Base-by-base conservation (phyloP, 768 basidiomycete genomes). In the Lyophyllum decastes region DNA sequence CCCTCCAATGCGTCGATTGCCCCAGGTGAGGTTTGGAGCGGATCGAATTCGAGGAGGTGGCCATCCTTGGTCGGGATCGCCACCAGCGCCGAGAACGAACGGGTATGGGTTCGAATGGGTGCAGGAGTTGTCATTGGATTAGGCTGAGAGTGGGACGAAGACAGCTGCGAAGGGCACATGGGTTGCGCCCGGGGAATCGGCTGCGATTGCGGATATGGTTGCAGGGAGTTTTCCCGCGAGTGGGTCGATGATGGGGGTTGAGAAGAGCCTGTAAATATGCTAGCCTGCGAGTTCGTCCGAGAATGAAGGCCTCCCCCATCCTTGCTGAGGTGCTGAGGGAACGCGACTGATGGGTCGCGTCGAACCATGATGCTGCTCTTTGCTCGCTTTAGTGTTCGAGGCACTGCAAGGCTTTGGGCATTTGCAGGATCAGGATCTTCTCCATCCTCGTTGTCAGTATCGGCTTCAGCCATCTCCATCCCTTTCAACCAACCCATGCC, bases 51-150 rank as follows among this genome's bases (percentile, higher is more conserved):
- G 24, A 96, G 78, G n/a, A 89, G 70, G 63, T 89, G 85, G 0
- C 94, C 94, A 62, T 94, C 91, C 40, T 80, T 84, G 0, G 87
- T 92, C 4, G 90, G 86, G n/a, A 94, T 87, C 1, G 88, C 84
- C 12, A 92, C 85, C 30, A 90, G 72, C 2, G 87, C 88, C 4
- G 83, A 81, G 58, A 80, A 72, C 34, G 78, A 70, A 56, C 73
- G 68, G 24, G 73, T 63, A 63, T 71, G 72, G 59, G 66, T 61
- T 38, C 61, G 63, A 12, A 64, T 44, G 49, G 70, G 81, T 58
- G 64, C 76, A 16, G 74, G 79, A 48, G 75, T 75, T 49, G 72
- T 61, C 25, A 70, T 63, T 54, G 61, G 61, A 59, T 60, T 64
- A 8, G 66, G 59, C 47, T 72, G 69, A 34, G 64, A 61, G 25